A percentile compares a stretch with the other conserved stretches of the same genome.
phyloP scores from a whole-genome alignment of 1,139 yeast genomes.

The Yamadazyma mexicana region DNA sequence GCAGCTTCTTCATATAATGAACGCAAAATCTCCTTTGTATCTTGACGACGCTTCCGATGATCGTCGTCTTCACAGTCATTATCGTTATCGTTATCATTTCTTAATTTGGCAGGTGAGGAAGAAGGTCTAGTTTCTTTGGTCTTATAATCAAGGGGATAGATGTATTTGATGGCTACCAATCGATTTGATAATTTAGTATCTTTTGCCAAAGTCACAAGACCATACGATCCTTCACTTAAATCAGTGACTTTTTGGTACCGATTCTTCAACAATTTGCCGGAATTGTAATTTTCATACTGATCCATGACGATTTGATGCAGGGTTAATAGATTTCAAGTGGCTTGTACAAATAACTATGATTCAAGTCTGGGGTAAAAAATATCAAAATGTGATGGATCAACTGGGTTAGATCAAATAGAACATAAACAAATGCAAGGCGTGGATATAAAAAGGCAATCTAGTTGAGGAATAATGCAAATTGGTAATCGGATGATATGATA shows the following conservation, averaged over 20 bases:
- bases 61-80: constrained; percentile 16
- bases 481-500: not conserved
- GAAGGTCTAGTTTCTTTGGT: constrained; percentile 28
- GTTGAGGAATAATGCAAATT: not conserved
- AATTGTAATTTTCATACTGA: constrained; percentile 53
- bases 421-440: too few species aligned
- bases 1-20: constrained; percentile 62
- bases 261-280: constrained; percentile 61
- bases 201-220: constrained; percentile 84
- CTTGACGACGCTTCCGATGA: constrained; percentile 13
- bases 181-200: constrained; percentile 53
- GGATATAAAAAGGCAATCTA: too few species aligned
- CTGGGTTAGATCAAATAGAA: too few species aligned
- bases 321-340: too few species aligned
- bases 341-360: too few species aligned
- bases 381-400: too few species aligned
- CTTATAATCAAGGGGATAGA: constrained; percentile 50
- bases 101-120: constrained; percentile 40
- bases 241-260: constrained; percentile 73
- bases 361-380: too few species aligned
- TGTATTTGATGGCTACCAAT: constrained; percentile 83
- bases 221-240: constrained; percentile 91
- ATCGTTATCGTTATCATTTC: constrained; percentile 8
- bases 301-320: constrained; percentile 27
- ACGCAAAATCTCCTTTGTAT: constrained; percentile 27